phyloP scores from a whole-genome alignment of 2,329 filamentous ascomycete genomes.

The Dactylellina cionopaga region DNA sequence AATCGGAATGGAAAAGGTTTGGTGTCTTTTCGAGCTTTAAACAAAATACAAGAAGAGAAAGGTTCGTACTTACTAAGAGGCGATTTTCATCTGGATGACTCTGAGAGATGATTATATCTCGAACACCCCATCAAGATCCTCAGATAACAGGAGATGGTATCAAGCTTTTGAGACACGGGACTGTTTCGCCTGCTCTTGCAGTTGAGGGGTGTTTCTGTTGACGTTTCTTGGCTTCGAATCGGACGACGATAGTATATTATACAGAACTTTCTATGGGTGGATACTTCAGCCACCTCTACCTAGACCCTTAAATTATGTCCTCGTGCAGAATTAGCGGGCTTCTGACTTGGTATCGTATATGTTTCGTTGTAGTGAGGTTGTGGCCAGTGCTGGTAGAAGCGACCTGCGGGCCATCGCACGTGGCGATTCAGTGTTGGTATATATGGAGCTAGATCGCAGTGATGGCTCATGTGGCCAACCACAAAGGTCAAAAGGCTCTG shows the following conservation, averaged over 20 bases:
- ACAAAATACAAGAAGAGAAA: conserved; percentile 7
- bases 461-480: conserved; percentile 46
- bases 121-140: conserved; percentile 16
- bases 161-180: conserved; percentile 52
- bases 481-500: conserved; percentile 25
- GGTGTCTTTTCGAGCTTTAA: conserved; percentile 19
- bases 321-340: conserved; percentile 46
- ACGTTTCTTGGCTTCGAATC: conserved; percentile 39
- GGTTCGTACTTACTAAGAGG: conserved; percentile 39
- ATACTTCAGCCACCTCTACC: conserved; percentile 1
- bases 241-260: background rate
- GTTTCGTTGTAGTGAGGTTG: conserved; percentile 6
- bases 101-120: conserved; percentile 51
- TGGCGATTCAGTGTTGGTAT: conserved; percentile 45
- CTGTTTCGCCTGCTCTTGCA: conserved; percentile 44
- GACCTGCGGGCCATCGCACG: conserved; percentile 48
- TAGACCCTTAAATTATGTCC: conserved; percentile 50
- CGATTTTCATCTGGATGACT: conserved; percentile 51
- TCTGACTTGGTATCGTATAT: conserved; percentile 13
- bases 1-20: conserved; percentile 27
- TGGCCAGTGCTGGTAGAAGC: conserved; percentile 14
- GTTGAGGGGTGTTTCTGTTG: conserved; percentile 27
- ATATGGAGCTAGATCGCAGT: background rate
- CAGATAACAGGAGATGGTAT: conserved; percentile 35
- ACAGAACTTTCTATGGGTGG: background rate